Base-by-base conservation (phyloP, 2,329 filamentous ascomycete genomes). In the Fusarium tuaranense region DNA sequence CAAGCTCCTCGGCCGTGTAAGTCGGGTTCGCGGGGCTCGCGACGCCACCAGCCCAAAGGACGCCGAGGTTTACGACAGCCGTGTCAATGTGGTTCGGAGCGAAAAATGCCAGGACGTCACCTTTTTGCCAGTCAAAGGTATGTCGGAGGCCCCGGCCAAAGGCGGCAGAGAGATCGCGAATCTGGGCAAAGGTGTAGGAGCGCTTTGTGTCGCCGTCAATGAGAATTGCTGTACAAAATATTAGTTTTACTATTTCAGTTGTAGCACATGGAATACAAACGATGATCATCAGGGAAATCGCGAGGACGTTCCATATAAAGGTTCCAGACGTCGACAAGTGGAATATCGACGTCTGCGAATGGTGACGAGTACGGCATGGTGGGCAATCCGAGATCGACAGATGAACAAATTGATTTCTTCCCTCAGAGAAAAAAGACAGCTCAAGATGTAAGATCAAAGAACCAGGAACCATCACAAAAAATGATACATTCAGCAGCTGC, bases 71-170 rank as follows among this genome's bases (percentile, higher is more conserved):
- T 57, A 95, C 83, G 4, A 92, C 86, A 0, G 94, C 92, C 0
- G 92, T 94, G 82, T 98, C 95, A 80, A 98, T 93, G 81, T 89
- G 92, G 82, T 98, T 98, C 32, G 95, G 94, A 5, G 94, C 92
- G 86, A 93, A 98, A 64, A 98, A 87, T 13, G 89, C 93, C 25
- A 98, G 87, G 2, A 97, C 94, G 81, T 98, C 94, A 78, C 94
- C 93, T 80, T 93, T 95, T 76, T 91, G 88, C 93, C 95, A 98
- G 60, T 91, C 88, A 88, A 92, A 96, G 25, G 87, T 83, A 30
- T 92, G 89, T 79, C 91, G 92, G 22, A 98, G 88, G 1, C 94
- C 95, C 74, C 92, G 91, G 61, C 94, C 95, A 76, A 98, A 97
- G n/a, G 91, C 89, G 44, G 91, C 83, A 1, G 94, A 92, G 18